Percentiles rank a stretch among this genome's conserved stretches.
These are phyloP conservation scores for Mychonastes homosphaera DNA, from an alignment of 139 green algal species.

Conservation along the genomic window DNA sequence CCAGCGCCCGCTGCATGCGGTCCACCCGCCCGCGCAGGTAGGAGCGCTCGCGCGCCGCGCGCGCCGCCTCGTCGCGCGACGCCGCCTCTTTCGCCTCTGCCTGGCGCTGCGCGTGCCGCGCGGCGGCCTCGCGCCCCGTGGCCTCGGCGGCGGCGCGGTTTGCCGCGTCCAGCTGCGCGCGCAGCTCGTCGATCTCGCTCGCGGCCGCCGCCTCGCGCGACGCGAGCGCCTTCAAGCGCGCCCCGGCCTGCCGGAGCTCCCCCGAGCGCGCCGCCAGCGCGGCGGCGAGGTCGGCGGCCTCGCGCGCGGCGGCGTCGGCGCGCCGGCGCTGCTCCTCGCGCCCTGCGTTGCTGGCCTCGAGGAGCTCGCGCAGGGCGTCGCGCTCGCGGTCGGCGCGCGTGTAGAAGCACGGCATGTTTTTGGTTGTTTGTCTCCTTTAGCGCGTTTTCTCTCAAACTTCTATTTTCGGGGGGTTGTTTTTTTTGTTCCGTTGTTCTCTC, in stretches of 20 bases:
- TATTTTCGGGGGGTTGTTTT: too few relatives aligned
- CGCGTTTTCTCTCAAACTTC: too few relatives aligned
- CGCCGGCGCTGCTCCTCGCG: constrained; percentile 15
- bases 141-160: background rate
- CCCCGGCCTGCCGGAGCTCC: constrained; percentile 7
- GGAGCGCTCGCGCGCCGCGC: constrained; percentile 20
- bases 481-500: too few relatives aligned
- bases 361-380: constrained; percentile 16
- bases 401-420: constrained; percentile 17
- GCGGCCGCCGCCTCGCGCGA: constrained; percentile 1
- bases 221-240: constrained; percentile 3
- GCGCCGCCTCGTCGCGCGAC: constrained; percentile 7
- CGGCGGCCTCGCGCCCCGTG: constrained; percentile 10
- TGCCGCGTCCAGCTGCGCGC: constrained; percentile 13
- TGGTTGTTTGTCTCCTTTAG: too few relatives aligned
- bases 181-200: constrained; percentile 8
- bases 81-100: constrained; percentile 10
- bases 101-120: constrained; percentile 4
- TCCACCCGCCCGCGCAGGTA: constrained; percentile 20
- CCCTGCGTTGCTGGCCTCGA: constrained; percentile 13
- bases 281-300: constrained; percentile 11
- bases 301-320: constrained; percentile 5
- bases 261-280: constrained; percentile 6
- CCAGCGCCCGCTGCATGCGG: constrained; percentile 21
- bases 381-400: constrained; percentile 10